Evolutionary conservation across 2,329 filamentous ascomycete species (phyloP), one percentile per base, ranked within the genome.

Genomic region (Colletotrichum sublineola): DNA sequence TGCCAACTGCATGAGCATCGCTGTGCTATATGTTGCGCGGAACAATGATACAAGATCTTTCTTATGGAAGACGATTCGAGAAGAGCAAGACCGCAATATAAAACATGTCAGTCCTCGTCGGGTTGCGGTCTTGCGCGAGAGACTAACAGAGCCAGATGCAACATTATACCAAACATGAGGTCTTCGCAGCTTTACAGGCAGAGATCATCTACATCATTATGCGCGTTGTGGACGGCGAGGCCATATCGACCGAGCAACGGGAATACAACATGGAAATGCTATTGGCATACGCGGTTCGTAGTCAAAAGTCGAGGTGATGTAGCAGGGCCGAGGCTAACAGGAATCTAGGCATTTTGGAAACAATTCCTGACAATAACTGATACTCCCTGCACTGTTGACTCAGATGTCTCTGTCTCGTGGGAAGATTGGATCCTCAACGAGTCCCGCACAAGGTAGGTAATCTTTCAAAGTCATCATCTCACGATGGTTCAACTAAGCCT

Each of bases 131-230:
- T 58, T 6, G 14, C 12, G 20, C 4, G n/a, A 15, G 29, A 6
- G 1, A n/a, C 40, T 31, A 7, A 52, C 15, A 31, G 42, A 18
- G 12, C 6, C 12, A 73, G 66, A 70, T 60, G 66, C 5, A 6
- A 5, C 56, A 12, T 3, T 70, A 38, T 15, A 48, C 46, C 5
- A 55, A n/a, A 12, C 9, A 50, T n/a, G 57, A 71, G 0, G 24
- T 73, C 3, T 63, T 73, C 52, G 68, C 71, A 9, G 63, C 71
- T 8, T 29, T 67, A 42, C 71, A 73, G 44, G 68, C 68, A 40
- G 42, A 71, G 15, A 2, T 73, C 11, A 71, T 73, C 4, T 73
- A 73, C 40, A 64, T 73, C 48, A 73, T 64, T 11, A 73, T 73
- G 71, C 63, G 71, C 11, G 31, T 71, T 11, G 62, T 73, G 12